Evolutionary conservation across 805 yeast genomes (phyloP), one percentile per base, ranked within the genome.

Genomic region (Phaffomyces opuntiae): DNA sequence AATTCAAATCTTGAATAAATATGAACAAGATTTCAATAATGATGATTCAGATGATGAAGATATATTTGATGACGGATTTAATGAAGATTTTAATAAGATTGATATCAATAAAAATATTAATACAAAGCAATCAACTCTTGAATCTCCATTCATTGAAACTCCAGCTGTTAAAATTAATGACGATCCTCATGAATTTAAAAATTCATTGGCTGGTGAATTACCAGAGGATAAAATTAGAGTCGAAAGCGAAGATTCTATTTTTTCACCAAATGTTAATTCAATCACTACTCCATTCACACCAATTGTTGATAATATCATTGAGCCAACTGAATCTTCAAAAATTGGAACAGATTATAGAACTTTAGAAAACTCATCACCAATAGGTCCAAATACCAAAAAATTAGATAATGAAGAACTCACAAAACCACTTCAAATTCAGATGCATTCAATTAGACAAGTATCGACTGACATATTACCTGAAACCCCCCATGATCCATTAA

Each of bases 381-480:
- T 13, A 11, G 14, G 11, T 29, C 4, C 12, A 29, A 11, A 14
- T 13, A 3, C 7, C 13, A 32, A 32, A 13, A 19, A 32, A 4
- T 17, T 16, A 16, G 9, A n/a, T 31, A 24, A 14, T 13, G 34
- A 26, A 19, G 17, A 17, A 19, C 19, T 21, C 37, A 25, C 43
- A 4, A n/a, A 14, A 26, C 38, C 43, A 17, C 31, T 36, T 47
- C 36, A 47, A 25, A 40, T 55, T 38, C 31, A 48, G 34, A n/a
- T 42, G 25, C 59, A 55, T 35, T 46, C 51, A 1, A 41, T 55
- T 4, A 53, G 47, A 14, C 49, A 50, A 25, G 41, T 50, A 9
- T 42, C 47, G 2, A 54, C 55, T 3, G 54, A 54, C 12, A 39
- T 36, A 11, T 13, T 36, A n/a, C 32, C 29, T 16, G 39, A 32